These are phyloP conservation scores for Plantago major DNA, from an alignment of 257 asterid genomes.

Conservation along the genomic window DNA sequence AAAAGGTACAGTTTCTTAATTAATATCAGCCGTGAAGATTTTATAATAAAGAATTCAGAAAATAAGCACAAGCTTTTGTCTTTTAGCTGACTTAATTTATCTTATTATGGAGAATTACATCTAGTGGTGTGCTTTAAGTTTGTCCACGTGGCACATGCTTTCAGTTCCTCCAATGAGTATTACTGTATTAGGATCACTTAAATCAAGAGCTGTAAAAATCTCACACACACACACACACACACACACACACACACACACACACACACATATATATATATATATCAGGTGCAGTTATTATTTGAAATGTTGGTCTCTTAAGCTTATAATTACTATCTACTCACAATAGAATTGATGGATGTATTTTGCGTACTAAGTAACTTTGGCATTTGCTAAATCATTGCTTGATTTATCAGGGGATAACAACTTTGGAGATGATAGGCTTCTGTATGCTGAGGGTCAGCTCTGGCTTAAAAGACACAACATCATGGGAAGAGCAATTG, in stretches of 20 bases:
- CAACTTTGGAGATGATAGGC: slow-evolving; percentile 93
- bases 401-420: slow-evolving; percentile 67
- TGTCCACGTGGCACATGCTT: no score
- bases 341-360: slow-evolving; percentile 8
- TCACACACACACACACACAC: no score
- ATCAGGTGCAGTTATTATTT: background rate
- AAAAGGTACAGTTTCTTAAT: slow-evolving; percentile 50
- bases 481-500: slow-evolving; percentile 99
- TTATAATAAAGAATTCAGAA: slow-evolving; percentile 4
- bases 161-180: background rate
- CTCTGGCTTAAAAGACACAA: slow-evolving; percentile 92
- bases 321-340: background rate
- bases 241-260: no score
- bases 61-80: background rate
- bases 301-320: background rate
- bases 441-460: slow-evolving; percentile 94
- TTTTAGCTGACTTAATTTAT: background rate
- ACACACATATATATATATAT: no score
- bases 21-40: background rate
- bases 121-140: background rate
- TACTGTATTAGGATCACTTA: background rate
- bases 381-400: slow-evolving; percentile 23
- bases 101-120: background rate
- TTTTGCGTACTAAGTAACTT: background rate
- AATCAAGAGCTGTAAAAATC: background rate